Base-by-base conservation (phyloP, 2,329 filamentous ascomycete species). In the Biscogniauxia sp. region DNA sequence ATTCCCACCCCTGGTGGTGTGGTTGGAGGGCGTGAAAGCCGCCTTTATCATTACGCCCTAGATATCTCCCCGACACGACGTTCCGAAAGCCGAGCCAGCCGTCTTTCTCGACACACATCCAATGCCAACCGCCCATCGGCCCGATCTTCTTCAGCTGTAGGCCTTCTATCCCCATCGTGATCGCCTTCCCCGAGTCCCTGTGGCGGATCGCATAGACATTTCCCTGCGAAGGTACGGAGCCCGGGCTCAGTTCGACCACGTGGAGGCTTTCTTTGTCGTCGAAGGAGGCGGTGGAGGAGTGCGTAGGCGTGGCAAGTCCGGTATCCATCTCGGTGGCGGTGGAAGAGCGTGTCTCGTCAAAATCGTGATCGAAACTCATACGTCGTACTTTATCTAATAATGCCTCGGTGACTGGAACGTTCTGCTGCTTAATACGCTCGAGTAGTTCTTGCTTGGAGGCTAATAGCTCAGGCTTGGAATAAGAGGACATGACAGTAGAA, bases 51-150 rank as follows among this genome's bases (percentile, higher is more conserved):
- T 75, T 64, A 26, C 76, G 73, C 0, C 76, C 76, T 3, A 78
- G 68, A 26, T 73, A 71, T 1, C 60, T 72, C 0, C 71, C 69
- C 1, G 74, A 75, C 2, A 72, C 68, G 19, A 67, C 68, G 60
- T 77, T 75, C 20, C 67, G 68, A 55, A 79, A 78, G 0, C 76
- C 77, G 0, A 78, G 62, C 74, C 75, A 78, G 2, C 75, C 73
- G 5, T 74, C 67, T 26, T 64, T 70, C 41, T 77, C 75, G 17
- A 75, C 69, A 55, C 77, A 79, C 20, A 62, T 55, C 77, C 77
- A 79, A 53, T 77, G 73, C 25, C 69, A 69, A 13, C 71, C 67
- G 32, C 70, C 66, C 23, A 45, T 17, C 5, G 37, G 37, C 6
- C 17, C 17, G 15, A 45, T 45, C 17, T 45, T 45, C 37, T 45